Evolutionary conservation across 495 filamentous ascomycete species (phyloP).

Genomic region (Chlorociboria aeruginascens): DNA sequence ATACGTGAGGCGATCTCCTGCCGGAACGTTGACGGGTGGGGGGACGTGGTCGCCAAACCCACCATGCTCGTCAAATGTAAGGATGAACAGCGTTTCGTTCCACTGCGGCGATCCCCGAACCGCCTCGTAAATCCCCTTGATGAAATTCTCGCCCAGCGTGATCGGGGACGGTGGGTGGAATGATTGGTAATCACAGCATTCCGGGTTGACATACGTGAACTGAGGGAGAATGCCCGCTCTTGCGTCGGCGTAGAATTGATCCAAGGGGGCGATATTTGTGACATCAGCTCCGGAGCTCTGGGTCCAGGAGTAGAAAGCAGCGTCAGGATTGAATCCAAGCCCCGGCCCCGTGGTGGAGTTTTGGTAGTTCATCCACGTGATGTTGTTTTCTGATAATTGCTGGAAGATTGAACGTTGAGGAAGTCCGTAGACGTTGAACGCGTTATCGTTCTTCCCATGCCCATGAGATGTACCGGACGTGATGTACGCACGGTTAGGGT

Average conservation of each 20-base stretch:
- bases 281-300: slow-evolving; percentile 11
- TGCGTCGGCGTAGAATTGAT: slow-evolving; percentile 34
- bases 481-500: slow-evolving; percentile 35
- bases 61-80: slow-evolving; percentile 39
- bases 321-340: slow-evolving; percentile 19
- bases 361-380: slow-evolving; percentile 40
- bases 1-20: slow-evolving; percentile 29
- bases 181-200: slow-evolving; percentile 38
- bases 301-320: slow-evolving; percentile 29
- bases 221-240: slow-evolving; percentile 31
- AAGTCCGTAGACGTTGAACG: slow-evolving; percentile 29
- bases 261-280: slow-evolving; percentile 24
- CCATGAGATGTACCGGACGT: slow-evolving; percentile 34
- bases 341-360: slow-evolving; percentile 18
- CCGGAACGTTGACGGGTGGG: slow-evolving; percentile 27
- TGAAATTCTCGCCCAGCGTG: slow-evolving; percentile 33
- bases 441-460: slow-evolving; percentile 33
- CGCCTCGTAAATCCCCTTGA: slow-evolving; percentile 39
- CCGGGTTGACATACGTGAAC: slow-evolving; percentile 39
- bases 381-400: slow-evolving; percentile 29
- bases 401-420: slow-evolving; percentile 36
- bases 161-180: slow-evolving; percentile 36
- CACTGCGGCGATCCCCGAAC: slow-evolving; percentile 33
- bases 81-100: slow-evolving; percentile 33
- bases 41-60: slow-evolving; percentile 40